Evolutionary conservation across 2,329 filamentous ascomycete genomes (phyloP), one percentile per base, ranked within the genome.

Genomic region (Neofusicoccum cordaticola): DNA sequence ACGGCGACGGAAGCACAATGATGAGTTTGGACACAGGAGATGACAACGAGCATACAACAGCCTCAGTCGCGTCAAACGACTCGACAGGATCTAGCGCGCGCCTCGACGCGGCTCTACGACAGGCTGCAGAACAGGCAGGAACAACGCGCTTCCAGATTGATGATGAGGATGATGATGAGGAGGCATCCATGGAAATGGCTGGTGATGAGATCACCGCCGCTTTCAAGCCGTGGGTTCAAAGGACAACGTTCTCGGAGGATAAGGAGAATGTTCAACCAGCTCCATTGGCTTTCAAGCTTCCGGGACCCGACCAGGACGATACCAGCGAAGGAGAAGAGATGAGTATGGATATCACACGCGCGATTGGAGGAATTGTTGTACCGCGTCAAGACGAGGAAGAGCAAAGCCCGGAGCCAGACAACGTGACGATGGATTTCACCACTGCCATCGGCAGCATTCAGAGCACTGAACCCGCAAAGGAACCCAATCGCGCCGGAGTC

Each of bases 301-400:
- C 34, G 15, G 62, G 27, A 41, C 45, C 56, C n/a, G 67, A 67
- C 31, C 75, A 75, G 65, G 78, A 81, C 60, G 72, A 82, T 27
- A 73, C 79, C 4, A 82, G 81, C 12, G 80, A 84, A 27, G 84
- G 85, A 19, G 85, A 87, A 68, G 91, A 93, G 44, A 88, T 96
- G 83, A 95, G 92, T 22, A 97, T 98, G 94, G 94, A 98, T 70
- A 91, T 97, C 7, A 97, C 94, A 1, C 87, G 86, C 63, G 91
- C 87, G 8, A 82, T 96, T 62, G 94, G 94, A 8, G 86, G 89
- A 2, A 97, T 98, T 62, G 77, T 97, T 19, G 79, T 83, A 4
- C 82, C 77, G 37, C 71, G 76, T 56, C 65, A 75, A 8, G 67
- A 72, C 31, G 80, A 78, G 57, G 62, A 69, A 48, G 51, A 69